phyloP scores from a whole-genome alignment of 306 rosid genomes.

The Amphicarpaea edgeworthii region DNA sequence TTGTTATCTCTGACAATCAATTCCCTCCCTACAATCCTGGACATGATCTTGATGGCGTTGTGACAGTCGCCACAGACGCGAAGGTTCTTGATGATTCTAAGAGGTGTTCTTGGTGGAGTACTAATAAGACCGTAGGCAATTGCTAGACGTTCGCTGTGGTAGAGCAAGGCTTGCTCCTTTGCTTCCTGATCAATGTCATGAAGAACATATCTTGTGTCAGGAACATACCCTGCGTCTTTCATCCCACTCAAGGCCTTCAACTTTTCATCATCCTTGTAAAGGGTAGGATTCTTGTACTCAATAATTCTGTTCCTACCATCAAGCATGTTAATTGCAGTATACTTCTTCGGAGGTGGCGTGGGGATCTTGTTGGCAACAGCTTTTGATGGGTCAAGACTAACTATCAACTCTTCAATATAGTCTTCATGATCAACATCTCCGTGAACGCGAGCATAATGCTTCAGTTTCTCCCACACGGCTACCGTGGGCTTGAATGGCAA shows the following conservation, averaged over 20 bases:
- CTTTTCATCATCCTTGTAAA: constrained; percentile 86
- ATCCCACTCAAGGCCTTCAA: constrained; percentile 66
- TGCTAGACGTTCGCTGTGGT: constrained; percentile 85
- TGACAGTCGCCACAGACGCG: constrained; percentile 90
- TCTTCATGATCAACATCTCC: constrained; percentile 90
- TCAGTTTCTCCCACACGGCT: constrained; percentile 68
- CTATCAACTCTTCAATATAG: constrained; percentile 71
- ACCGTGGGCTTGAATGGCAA: constrained; percentile 70
- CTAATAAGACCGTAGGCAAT: constrained; percentile 90
- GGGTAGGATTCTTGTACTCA: constrained; percentile 77
- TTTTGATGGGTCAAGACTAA: constrained; percentile 72
- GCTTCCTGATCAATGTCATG: constrained; percentile 97
- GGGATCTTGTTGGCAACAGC: constrained; percentile 63
- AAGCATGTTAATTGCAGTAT: constrained; percentile 73
- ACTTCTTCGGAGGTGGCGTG: constrained; percentile 79
- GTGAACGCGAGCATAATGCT: constrained; percentile 73
- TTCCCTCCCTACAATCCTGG: constrained; percentile 85
- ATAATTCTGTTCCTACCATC: constrained; percentile 73
- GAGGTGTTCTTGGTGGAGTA: constrained; percentile 84
- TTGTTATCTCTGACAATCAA: constrained; percentile 83
- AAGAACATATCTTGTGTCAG: constrained; percentile 88
- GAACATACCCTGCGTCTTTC: constrained; percentile 77
- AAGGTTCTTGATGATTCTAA: constrained; percentile 86
- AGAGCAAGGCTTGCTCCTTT: constrained; percentile 88
- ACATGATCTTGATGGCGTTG: constrained; percentile 93